Base-by-base conservation (phyloP, 2,329 filamentous ascomycete species). In the Bipolaris sorokiniana region DNA sequence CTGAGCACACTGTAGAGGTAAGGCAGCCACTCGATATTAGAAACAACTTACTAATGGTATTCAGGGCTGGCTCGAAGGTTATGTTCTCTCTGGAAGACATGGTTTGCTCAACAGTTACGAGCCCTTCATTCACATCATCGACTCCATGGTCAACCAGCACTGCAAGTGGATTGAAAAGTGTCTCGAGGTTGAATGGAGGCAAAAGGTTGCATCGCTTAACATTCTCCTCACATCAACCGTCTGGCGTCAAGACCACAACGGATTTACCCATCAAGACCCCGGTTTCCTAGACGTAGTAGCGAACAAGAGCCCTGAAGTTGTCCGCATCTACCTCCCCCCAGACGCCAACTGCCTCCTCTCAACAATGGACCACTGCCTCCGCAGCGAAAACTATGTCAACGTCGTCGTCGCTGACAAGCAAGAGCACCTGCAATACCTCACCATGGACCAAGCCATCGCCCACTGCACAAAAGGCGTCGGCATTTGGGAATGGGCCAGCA, bases 101-200 rank as follows among this genome's bases (percentile, higher is more conserved):
- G 90, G 90, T 11, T 73, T 93, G 57, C 83, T 93, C 57, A 92
- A 92, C 82, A 90, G 87, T 71, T 93, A 93, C 77, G 90, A 93
- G 75, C 89, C 90, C 0, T 93, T 93, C 71, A 90, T 92, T 57
- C 89, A 92, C 70, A 86, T 93, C 67, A 91, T 93, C 67, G 89
- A 92, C 75, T 91, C 88, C 1, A 93, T 93, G 90, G 90, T 93
- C 58, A 92, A 91, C 74, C 90, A 91, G 79, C 90, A 93, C 78
- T 91, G 89, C 80, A 93, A 93, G 76, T 92, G 90, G 90, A 84
- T 92, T 48, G 90, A 93, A 75, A 93, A 92, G 78, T 90, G 87
- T 63, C 80, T 87, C n/a, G 90, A 92, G 70, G 87, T 92, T 18
- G 86, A 90, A 68, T 93, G 90, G 90, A 86, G 90, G 49, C 84